Conservation (phyloP, 2,329 filamentous ascomycete species). For the Ascochyta viciae-villosae region DNA sequence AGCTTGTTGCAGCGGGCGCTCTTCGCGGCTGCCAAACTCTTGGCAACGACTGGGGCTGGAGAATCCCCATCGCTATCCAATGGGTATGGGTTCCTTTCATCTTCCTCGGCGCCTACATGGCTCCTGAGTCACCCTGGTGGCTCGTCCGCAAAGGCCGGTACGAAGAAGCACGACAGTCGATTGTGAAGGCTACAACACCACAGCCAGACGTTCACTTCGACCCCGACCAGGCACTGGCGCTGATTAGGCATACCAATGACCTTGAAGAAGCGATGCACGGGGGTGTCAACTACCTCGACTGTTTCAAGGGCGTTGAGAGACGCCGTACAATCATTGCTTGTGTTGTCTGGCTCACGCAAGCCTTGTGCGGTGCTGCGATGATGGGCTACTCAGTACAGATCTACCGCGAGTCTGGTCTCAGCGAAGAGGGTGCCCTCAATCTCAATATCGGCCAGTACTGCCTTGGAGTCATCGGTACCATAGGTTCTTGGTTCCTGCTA, state of each 20-base stretch:
- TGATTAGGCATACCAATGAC: constrained; percentile 64
- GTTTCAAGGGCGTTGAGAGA: constrained; percentile 61
- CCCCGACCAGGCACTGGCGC: constrained; percentile 55
- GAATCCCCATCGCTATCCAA: constrained; percentile 69
- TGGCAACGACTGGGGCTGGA: constrained; percentile 68
- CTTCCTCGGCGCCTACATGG: constrained; percentile 36
- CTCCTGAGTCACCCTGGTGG: constrained; percentile 61
- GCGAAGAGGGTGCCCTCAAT: constrained; percentile 11
- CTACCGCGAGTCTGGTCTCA: constrained; percentile 14
- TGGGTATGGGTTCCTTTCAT: constrained; percentile 69
- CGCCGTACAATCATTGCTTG: constrained; percentile 62
- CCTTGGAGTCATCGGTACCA: constrained; percentile 19
- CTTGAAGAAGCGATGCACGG: constrained; percentile 55
- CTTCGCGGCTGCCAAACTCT: constrained; percentile 66
- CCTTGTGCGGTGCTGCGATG: constrained; percentile 56
- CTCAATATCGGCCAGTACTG: constrained; percentile 17
- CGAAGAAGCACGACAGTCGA: constrained; percentile 53
- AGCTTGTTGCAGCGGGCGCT: constrained; percentile 72
- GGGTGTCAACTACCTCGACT: constrained; percentile 57
- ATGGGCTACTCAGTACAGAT: constrained; percentile 36
- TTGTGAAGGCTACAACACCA: constrained; percentile 55
- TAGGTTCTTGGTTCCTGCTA: constrained; percentile 72
- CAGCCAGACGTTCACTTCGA: constrained; percentile 33
- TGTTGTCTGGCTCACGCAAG: constrained; percentile 63
- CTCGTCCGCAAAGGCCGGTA: constrained; percentile 53